phyloP scores from a whole-genome alignment of 179 eudicot genomes.

The Beta macrorhiza region DNA sequence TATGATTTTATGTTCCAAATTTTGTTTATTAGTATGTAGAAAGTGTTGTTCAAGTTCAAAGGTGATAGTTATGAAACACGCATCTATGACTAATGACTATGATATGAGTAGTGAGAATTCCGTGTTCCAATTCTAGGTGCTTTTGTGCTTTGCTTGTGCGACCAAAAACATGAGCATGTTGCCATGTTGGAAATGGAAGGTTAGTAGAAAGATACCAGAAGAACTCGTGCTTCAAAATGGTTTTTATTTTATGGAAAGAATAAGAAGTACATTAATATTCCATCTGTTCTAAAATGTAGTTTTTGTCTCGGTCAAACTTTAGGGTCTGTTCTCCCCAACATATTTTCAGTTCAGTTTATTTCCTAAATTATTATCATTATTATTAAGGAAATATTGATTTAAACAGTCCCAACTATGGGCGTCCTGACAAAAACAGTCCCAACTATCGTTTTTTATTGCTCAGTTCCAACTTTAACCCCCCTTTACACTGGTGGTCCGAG shows the following conservation, averaged over 20 bases:
- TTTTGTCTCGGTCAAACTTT: no score
- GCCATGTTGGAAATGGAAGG: not conserved
- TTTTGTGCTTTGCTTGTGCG: slow-evolving; percentile 11
- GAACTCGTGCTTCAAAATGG: not conserved
- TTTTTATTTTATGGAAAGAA: not conserved
- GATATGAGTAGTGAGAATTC: slow-evolving; percentile 2
- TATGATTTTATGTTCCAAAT: not conserved
- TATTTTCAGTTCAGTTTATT: no score
- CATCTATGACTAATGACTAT: slow-evolving; percentile 6
- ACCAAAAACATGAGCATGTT: slow-evolving; percentile 13
- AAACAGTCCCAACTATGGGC: no score
- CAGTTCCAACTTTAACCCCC: no score
- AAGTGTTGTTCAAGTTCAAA: not conserved
- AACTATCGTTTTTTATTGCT: no score
- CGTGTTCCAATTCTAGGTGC: not conserved
- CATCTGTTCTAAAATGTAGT: no score
- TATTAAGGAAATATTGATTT: no score
- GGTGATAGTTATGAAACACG: slow-evolving; percentile 10
- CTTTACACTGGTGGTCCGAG: no score
- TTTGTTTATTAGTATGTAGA: not conserved
- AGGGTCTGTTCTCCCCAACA: no score
- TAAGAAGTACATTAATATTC: no score
- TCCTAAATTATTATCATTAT: no score
- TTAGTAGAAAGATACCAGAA: not conserved
- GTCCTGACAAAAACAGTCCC: no score